These are phyloP conservation scores for Vanrija humicola DNA, from an alignment of 1,284 basidiomycete species.

Conservation along the genomic window DNA sequence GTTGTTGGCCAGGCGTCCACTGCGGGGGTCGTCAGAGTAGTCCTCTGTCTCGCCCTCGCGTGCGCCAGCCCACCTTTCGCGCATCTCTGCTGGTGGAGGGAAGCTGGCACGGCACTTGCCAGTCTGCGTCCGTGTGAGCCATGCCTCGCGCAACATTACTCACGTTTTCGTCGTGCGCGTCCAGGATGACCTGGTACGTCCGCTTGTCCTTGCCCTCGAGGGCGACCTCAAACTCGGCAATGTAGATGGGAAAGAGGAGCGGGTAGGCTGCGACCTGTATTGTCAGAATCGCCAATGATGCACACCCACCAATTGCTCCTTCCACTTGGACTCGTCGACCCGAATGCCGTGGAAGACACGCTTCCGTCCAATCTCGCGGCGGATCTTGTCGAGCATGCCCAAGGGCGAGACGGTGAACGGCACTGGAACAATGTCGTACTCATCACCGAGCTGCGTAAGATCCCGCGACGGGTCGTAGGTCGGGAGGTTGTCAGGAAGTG, in stretches of 20 bases:
- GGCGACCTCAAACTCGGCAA: constrained; percentile 41
- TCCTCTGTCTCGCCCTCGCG: neutral
- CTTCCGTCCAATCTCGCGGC: constrained; percentile 21
- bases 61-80: constrained; percentile 17
- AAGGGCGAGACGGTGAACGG: constrained; percentile 45
- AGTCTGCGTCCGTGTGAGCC: constrained; percentile 6
- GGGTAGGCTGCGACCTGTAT: constrained; percentile 44
- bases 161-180: constrained; percentile 38
- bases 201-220: constrained; percentile 19
- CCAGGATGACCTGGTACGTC: constrained; percentile 36
- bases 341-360: constrained; percentile 18
- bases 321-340: constrained; percentile 30
- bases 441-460: constrained; percentile 60
- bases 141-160: constrained; percentile 1
- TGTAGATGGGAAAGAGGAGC: constrained; percentile 45
- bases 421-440: constrained; percentile 63
- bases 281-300: neutral
- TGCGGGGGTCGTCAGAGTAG: neutral
- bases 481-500: constrained; percentile 27
- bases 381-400: constrained; percentile 25
- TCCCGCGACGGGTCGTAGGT: constrained; percentile 35
- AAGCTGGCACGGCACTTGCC: constrained; percentile 32
- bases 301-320: constrained; percentile 39
- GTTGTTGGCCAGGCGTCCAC: constrained; percentile 26
- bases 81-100: constrained; percentile 29